Evolutionary conservation across 331 rosid species (phyloP), one percentile per base, ranked within the genome.

Genomic region (Acacia concinna): DNA sequence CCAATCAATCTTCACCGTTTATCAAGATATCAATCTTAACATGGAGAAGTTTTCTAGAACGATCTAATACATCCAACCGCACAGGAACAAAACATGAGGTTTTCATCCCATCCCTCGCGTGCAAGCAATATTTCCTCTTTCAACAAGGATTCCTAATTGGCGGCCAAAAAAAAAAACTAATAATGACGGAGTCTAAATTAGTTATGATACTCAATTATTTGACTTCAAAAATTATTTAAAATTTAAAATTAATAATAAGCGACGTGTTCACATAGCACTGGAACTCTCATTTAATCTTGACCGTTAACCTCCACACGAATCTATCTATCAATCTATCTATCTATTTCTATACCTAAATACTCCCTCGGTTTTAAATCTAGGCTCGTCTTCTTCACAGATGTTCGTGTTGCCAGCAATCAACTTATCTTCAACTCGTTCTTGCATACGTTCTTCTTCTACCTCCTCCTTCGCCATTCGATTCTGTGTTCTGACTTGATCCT

Each of bases 1-100:
- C 25, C 4, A 9, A 1, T n/a, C 18, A 41, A 82, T 82, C 80
- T 3, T 0, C 0, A 79, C 86, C 82, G 78, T 71, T 3, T 2
- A 38, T 56, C 34, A 11, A 37, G 6, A 14, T 2, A 30, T 5
- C 68, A 2, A 12, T 28, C 37, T 2, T 3, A 60, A 25, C 4
- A 13, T 4, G 73, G 31, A 6, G 15, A 21, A 3, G 43, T 8
- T 60, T 65, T 9, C 20, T 62, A 17, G 44, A 0, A 2, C 25
- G n/a, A 1, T 0, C 8, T 59, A 0, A 31, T 3, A 13, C 3
- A 46, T 35, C 35, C 25, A 4, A 3, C 59, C 72, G 70, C 81
- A 79, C 3, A 9, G 76, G 17, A 84, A 31, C 6, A 60, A 2
- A 34, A 60, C 20, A 6, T 28, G 8, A 34, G n/a, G 20, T 5